phyloP scores from a whole-genome alignment of 2,329 filamentous ascomycete species.

The Pseudophaeomoniella oleicola region DNA sequence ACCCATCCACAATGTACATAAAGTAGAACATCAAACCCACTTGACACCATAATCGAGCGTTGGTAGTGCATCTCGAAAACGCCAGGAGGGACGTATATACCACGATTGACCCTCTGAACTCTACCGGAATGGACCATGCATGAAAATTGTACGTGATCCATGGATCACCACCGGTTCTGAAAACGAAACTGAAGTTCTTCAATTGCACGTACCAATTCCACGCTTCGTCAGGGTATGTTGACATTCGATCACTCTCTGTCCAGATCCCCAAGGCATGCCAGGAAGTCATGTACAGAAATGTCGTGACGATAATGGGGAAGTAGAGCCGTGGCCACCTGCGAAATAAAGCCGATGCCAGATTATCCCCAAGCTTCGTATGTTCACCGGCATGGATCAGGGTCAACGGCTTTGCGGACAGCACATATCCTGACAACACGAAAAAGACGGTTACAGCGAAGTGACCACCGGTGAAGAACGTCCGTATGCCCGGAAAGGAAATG shows the following conservation, averaged over 20 bases:
- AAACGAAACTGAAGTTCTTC: conserved; percentile 58
- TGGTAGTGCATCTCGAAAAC: conserved; percentile 39
- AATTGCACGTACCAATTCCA: conserved; percentile 39
- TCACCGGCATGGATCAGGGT: conserved; percentile 27
- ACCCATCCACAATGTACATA: conserved; percentile 52
- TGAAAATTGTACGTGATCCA: conserved; percentile 47
- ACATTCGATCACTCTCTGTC: conserved; percentile 23
- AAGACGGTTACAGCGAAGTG: conserved; percentile 43
- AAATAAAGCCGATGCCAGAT: conserved; percentile 33
- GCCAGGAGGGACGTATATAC: conserved; percentile 44
- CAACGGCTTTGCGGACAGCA: conserved; percentile 33
- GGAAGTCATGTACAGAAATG: conserved; percentile 37
- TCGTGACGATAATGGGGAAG: conserved; percentile 38
- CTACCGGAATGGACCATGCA: conserved; percentile 49
- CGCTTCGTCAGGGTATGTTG: conserved; percentile 33
- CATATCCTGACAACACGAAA: conserved; percentile 39
- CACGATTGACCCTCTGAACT: conserved; percentile 49
- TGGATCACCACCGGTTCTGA: conserved; percentile 40
- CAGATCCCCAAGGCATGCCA: conserved; percentile 40
- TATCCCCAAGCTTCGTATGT: conserved; percentile 23
- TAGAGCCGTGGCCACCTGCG: conserved; percentile 36
- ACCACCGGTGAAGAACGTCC: conserved; percentile 46
- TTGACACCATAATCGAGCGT: conserved; percentile 40
- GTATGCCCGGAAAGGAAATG: conserved; percentile 39
- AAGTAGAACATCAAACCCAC: conserved; percentile 46